Evolutionary conservation across 345 rosid species (phyloP), one percentile per base, ranked within the genome.

Genomic region (Psidium friedrichsthalianum): DNA sequence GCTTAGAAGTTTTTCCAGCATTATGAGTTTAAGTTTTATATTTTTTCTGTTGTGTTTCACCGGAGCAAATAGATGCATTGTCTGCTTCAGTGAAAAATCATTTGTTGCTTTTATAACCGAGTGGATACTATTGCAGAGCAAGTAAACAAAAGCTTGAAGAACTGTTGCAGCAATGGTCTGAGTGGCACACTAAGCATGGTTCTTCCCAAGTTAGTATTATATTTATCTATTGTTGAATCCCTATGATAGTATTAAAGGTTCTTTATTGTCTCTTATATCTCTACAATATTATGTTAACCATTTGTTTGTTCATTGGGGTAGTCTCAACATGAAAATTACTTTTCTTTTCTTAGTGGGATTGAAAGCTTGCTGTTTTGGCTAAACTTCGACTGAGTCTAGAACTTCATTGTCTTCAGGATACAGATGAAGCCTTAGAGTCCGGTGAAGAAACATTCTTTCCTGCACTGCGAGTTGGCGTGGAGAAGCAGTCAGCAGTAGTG

Each of bases 381-480:
- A 49, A 36, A 64, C 1, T 22, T 83, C 18, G 69, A 88, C 82
- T 86, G 82, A 85, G 13, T 83, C 84, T 55, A 82, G 32, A 55
- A 86, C 74, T 87, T 64, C 82, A 20, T 84, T 87, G 54, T 89
- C 82, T 89, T 86, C 92, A 97, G 97, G 97, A 93, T 91, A 85
- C 89, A 84, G 90, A 88, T 82, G 94, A 93, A 89, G 88, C 69
- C 51, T 69, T 91, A 57, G 95, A 95, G 84, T 95, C 94, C 92
- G 99, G 99, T 56, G 99, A 96, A 83, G 92, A 93, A 84, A 97
- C 97, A 5, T 93, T 89, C 87, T 97, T 94, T 90, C 97, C 99
- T 84, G 97, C 99, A n/a, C 78, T 97, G 78, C 84, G 64, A 83
- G 92, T 95, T 88, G 96, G 98, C 83, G 55, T 84, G 85, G 92